These are phyloP conservation scores for Tanacetum coccineum DNA, from an alignment of 129 eudicot species.

Conservation along the genomic window DNA sequence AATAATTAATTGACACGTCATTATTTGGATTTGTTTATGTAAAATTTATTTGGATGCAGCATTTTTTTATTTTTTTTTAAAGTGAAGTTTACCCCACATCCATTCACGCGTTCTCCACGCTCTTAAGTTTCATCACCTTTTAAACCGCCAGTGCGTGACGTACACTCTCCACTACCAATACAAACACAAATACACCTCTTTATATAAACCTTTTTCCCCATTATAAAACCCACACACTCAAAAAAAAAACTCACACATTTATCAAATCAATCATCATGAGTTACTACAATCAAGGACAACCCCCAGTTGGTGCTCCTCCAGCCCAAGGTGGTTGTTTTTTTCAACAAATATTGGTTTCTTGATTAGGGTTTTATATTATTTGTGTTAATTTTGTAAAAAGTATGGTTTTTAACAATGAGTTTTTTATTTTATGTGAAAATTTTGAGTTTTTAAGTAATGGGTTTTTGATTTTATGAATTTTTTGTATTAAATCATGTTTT, in stretches of 20 bases:
- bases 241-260: background rate
- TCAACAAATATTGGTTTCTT: background rate
- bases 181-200: background rate
- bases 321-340: conserved; percentile 52
- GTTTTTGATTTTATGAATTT: too few relatives aligned
- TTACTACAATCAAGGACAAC: conserved; percentile 72
- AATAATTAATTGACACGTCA: too few relatives aligned
- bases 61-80: too few relatives aligned
- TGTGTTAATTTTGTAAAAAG: too few relatives aligned
- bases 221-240: background rate
- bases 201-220: conserved; percentile 10
- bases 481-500: too few relatives aligned
- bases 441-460: too few relatives aligned
- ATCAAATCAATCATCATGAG: conserved; percentile 44
- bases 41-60: too few relatives aligned
- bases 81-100: background rate
- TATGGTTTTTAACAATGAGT: too few relatives aligned
- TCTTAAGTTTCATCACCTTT: conserved; percentile 18
- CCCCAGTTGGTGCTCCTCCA: conserved; percentile 83
- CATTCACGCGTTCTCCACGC: conserved; percentile 26
- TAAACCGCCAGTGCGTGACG: conserved; percentile 33
- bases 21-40: too few relatives aligned
- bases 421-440: too few relatives aligned
- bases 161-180: conserved; percentile 1
- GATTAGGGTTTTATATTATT: too few relatives aligned